Evolutionary conservation across 1,284 basidiomycete species (phyloP).

Genomic region (Mrakiaceae sp.): DNA sequence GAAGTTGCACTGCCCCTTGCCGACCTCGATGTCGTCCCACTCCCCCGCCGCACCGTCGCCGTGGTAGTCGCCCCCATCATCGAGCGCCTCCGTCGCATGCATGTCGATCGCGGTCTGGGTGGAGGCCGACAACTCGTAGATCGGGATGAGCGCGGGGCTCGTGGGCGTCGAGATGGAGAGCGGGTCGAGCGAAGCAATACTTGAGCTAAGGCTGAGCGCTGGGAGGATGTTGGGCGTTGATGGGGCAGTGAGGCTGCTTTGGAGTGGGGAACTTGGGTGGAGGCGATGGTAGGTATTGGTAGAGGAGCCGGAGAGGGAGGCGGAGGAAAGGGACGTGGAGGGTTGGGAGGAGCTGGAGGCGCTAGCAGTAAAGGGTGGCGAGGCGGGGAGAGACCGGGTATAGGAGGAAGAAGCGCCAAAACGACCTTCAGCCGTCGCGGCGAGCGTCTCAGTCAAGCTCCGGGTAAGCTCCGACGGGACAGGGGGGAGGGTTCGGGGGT

Average conservation of each 20-base stretch:
- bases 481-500: neutral
- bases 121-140: too few species aligned
- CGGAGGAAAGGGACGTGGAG: neutral
- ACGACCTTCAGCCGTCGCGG: too few species aligned
- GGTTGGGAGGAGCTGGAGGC: slow-evolving; percentile 3
- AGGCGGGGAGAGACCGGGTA: too few species aligned
- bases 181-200: slow-evolving; percentile 34
- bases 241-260: slow-evolving; percentile 21
- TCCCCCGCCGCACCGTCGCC: slow-evolving; percentile 35
- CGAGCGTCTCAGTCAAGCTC: slow-evolving; percentile 13
- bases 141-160: too few species aligned
- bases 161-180: slow-evolving; percentile 18
- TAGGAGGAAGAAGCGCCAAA: too few species aligned
- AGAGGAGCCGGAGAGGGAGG: neutral
- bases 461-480: slow-evolving; percentile 12
- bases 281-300: slow-evolving; percentile 1
- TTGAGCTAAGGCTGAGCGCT: slow-evolving; percentile 30
- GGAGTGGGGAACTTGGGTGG: neutral
- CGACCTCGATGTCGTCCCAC: slow-evolving; percentile 78
- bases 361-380: neutral
- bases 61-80: too few species aligned
- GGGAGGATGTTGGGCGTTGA: slow-evolving; percentile 32
- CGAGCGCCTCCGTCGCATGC: too few species aligned
- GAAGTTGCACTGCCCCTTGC: slow-evolving; percentile 87
- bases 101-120: too few species aligned